Evolutionary conservation across 2,329 filamentous ascomycete genomes (phyloP), one percentile per base, ranked within the genome.

Genomic region (Pyrenophora teres): DNA sequence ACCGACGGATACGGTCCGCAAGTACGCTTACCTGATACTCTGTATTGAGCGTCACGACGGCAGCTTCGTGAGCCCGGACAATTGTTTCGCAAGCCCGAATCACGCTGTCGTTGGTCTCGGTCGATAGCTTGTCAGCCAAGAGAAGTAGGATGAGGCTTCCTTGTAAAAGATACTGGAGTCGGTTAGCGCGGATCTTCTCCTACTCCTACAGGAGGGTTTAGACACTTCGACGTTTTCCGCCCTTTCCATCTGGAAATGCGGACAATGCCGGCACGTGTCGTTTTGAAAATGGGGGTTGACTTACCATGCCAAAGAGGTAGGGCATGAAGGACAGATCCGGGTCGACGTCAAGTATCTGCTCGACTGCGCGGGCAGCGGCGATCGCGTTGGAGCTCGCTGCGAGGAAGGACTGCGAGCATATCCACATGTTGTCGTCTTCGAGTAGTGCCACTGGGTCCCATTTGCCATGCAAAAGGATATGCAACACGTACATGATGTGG

Each of bases 281-380:
- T 15, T 13, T 9, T 31, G 27, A 44, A 31, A 13, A 15, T 18
- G 8, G 19, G 25, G 6, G 2, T 12, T 37, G n/a, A 82, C 83
- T 60, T 46, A 69, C 66, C 67, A 96, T 93, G 54, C 92, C 92
- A 63, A 96, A 96, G 77, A 96, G 93, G 78, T 95, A 96, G 3
- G 92, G 92, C 91, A 96, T 96, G 73, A 95, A 95, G 69, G 92
- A 92, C 35, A 96, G 80, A 54, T 93, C 91, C 0, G 92, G 91
- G 67, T 97, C 92, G 67, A 90, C 90, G 65, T 96, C 90, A 39
- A 97, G 83, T 45, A 97, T 94, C 59, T 90, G 87, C 60, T 84
- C 85, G 54, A 95, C 90, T 6, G 92, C 91, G 75, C 95, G 90
- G 4, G 92, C 92, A 0, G 92, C 92, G 15, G 88, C 88, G 12